Evolutionary conservation across 2,329 filamentous ascomycete genomes (phyloP).

Genomic region (Plectosphaerella cucumerina): DNA sequence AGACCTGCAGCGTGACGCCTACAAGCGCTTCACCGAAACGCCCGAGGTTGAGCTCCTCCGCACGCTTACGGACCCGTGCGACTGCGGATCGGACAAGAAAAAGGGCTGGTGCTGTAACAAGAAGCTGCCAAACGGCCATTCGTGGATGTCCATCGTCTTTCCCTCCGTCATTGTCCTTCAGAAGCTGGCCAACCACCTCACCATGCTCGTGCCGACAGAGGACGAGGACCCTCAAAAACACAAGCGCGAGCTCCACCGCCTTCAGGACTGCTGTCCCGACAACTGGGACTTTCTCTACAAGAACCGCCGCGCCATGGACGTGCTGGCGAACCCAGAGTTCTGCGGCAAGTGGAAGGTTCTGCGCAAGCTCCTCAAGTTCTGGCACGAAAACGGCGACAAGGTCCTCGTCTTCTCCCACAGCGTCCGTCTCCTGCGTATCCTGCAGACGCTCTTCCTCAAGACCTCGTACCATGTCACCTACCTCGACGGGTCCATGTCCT

Average conservation of each 20-base stretch:
- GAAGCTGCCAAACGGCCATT: conserved; percentile 53
- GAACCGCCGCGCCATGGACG: conserved; percentile 72
- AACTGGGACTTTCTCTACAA: conserved; percentile 71
- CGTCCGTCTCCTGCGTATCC: conserved; percentile 76
- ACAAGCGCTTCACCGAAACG: conserved; percentile 75
- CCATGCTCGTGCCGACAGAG: conserved; percentile 68
- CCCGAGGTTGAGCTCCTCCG: conserved; percentile 67
- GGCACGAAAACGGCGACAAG: conserved; percentile 87
- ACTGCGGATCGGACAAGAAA: conserved; percentile 62
- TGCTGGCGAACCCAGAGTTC: conserved; percentile 81
- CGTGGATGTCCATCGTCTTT: conserved; percentile 78
- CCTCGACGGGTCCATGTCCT: conserved; percentile 77
- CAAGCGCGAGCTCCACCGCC: conserved; percentile 67
- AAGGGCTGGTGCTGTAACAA: conserved; percentile 78
- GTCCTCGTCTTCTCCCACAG: conserved; percentile 94
- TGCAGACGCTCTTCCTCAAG: conserved; percentile 80
- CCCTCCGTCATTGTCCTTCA: conserved; percentile 78
- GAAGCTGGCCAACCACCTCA: conserved; percentile 91
- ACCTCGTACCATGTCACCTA: conserved; percentile 91
- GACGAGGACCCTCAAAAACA: conserved; percentile 66
- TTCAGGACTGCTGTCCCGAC: conserved; percentile 71
- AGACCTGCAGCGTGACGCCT: conserved; percentile 73
- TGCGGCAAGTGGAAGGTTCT: conserved; percentile 97
- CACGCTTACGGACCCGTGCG: conserved; percentile 61
- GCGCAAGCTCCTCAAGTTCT: conserved; percentile 80